These are phyloP conservation scores for Carex pumila DNA, from an alignment of 176 grass and related monocot genomes.

Conservation along the genomic window DNA sequence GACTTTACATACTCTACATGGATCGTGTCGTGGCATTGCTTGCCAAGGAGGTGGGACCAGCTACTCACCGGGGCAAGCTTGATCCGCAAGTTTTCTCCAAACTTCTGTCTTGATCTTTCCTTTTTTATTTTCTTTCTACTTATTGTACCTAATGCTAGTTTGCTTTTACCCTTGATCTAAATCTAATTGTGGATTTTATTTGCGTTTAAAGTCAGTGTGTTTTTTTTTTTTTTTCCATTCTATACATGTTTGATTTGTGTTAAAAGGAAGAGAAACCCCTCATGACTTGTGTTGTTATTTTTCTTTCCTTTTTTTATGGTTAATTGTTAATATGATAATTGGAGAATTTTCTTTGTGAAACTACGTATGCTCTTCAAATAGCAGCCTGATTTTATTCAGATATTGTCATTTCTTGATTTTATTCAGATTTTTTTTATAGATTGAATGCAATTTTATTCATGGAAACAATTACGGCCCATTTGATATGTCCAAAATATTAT, in stretches of 20 bases:
- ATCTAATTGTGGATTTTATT: background rate
- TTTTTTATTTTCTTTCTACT: background rate
- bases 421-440: too few relatives aligned
- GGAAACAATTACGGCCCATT: too few relatives aligned
- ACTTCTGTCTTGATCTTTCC: conserved; percentile 42
- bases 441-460: too few relatives aligned
- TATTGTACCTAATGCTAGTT: background rate
- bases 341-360: too few relatives aligned
- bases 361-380: too few relatives aligned
- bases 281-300: background rate
- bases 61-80: conserved; percentile 59
- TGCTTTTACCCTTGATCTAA: background rate
- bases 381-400: too few relatives aligned
- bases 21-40: conserved; percentile 60
- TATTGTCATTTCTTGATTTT: too few relatives aligned
- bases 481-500: too few relatives aligned
- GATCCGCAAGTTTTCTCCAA: conserved; percentile 57
- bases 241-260: background rate
- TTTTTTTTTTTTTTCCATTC: too few relatives aligned
- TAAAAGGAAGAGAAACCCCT: background rate
- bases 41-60: conserved; percentile 58
- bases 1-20: conserved; percentile 64
- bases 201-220: background rate
- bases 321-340: too few relatives aligned
- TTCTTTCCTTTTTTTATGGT: too few relatives aligned